Evolutionary conservation across 2,329 filamentous ascomycete species (phyloP), one percentile per base, ranked within the genome.

Genomic region (Penicillium brevicompactum): DNA sequence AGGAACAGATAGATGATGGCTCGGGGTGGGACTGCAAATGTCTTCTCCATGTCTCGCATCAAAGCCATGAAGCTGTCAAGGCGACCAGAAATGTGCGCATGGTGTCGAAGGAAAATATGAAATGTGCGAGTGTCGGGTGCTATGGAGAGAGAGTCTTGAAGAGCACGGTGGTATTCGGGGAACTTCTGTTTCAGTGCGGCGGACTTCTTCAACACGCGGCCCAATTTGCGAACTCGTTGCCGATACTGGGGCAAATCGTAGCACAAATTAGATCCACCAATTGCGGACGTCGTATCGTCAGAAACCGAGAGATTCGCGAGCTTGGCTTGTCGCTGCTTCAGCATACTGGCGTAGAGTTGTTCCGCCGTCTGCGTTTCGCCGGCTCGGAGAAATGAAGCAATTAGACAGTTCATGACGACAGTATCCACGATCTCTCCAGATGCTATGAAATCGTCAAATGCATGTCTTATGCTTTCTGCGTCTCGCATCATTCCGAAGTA

Each of bases 391-490:
- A 97, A 82, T 1, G 91, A 87, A 0, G 86, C 82, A 58, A 97
- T 90, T 65, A 97, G 86, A 64, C 89, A 90, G 69, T 97, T 97
- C 71, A 97, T 81, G 13, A 92, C 88, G 2, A 89, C 81, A 0
- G 90, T 92, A 71, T 97, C 93, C 52, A 99, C 87, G 58, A 97
- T 87, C 71, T 97, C 91, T 32, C 92, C 91, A 0, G 87, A 84
- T 37, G 89, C 79, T n/a, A 97, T 88, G 74, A 96, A 88, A 21
- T 92, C 86, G 59, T 83, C 84, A 72, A 97, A 99, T 0, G 90
- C 87, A 31, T 83, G 83, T 43, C 92, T 83, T 21, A 96, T 85
- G 3, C 85, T 90, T 57, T 87, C 83, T 2, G 88, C 86, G 69
- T 97, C 88, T 57, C 84, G 78, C 63, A 84, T 83, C 53, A 94